Percentiles rank a stretch among this genome's conserved stretches.
phyloP scores from a whole-genome alignment of 441 rosid genomes.

The Lepidium campestre region DNA sequence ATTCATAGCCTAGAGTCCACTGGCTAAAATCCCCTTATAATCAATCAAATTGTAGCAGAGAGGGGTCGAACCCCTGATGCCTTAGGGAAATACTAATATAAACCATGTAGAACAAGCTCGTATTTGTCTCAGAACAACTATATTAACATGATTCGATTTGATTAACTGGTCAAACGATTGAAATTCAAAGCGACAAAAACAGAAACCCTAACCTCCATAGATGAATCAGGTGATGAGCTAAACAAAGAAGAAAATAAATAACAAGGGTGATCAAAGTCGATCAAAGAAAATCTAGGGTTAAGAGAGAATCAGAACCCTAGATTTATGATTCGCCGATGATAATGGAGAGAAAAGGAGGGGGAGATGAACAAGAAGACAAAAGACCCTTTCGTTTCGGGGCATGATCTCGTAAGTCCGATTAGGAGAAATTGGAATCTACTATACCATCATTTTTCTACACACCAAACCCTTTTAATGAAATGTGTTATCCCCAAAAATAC shows the following conservation, averaged over 20 bases:
- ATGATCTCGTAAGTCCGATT: no score
- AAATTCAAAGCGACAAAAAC: background rate
- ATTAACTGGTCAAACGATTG: background rate
- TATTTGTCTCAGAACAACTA: background rate
- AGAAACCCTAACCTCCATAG: slow-evolving; percentile 35
- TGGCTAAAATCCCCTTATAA: no score
- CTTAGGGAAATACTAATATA: background rate
- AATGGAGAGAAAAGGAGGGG: slow-evolving; percentile 12
- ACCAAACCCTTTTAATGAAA: no score
- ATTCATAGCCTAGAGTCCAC: no score
- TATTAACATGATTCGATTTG: background rate
- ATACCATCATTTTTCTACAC: no score
- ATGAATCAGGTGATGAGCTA: slow-evolving; percentile 12
- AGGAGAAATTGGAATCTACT: no score
- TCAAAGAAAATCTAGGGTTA: slow-evolving; percentile 19
- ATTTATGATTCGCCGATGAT: slow-evolving; percentile 22
- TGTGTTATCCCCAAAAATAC: no score
- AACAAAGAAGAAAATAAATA: background rate
- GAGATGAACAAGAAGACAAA: slow-evolving; percentile 10
- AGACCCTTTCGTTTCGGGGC: slow-evolving; percentile 14
- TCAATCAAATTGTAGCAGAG: no score
- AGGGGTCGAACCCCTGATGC: no score
- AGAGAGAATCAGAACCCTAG: slow-evolving; percentile 25
- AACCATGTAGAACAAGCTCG: background rate
- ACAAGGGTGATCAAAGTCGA: background rate